Base-by-base conservation (phyloP, 2,329 filamentous ascomycete genomes). In the Periglandula ipomoeae region DNA sequence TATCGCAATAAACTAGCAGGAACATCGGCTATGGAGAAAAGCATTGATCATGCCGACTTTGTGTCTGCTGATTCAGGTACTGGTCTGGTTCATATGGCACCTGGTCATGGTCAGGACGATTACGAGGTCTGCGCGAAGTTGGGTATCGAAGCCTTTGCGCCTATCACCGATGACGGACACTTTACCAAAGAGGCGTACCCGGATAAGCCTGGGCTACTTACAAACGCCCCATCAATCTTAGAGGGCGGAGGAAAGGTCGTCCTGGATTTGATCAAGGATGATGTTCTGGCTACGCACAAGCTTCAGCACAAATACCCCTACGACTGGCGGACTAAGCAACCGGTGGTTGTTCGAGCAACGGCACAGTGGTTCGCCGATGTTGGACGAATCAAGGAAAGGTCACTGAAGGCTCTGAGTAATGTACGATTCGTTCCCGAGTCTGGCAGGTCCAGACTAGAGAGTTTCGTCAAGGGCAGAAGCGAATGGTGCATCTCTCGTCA, bases 401-500 rank as follows among this genome's bases (percentile, higher is more conserved):
- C 90, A 1, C 69, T 95, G 22, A 65, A 74, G 15, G 79, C 88
- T 8, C 71, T 98, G 10, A 70, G 82, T 1, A 65, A 78, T 34
- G 88, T 97, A 22, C 73, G 72, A 0, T 98, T 97, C 58, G 74
- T 95, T 13, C 93, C 93, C 0, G 76, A 84, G 39, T 73, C 75
- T 23, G 89, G 90, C 6, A 82, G 78, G 55, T 78, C 78, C 5
- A 79, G 93, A 24, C 74, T 98, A 4, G 81, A 88, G 60, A 89
- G 87, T 62, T 98, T 97, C 60, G 75, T 98, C 26, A 83, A 84
- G 59, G 87, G 87, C 20, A 81, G 93, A 45, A 95, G 81, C 59
- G 91, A 98, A 65, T 98, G 93, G 93, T 98, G 93, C 63, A 96
- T 98, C 57, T 98, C 93, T 5, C 82, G 93, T 41, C 93, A 98